phyloP scores from a whole-genome alignment of 345 rosid species.

The Eutrema heterophyllum region DNA sequence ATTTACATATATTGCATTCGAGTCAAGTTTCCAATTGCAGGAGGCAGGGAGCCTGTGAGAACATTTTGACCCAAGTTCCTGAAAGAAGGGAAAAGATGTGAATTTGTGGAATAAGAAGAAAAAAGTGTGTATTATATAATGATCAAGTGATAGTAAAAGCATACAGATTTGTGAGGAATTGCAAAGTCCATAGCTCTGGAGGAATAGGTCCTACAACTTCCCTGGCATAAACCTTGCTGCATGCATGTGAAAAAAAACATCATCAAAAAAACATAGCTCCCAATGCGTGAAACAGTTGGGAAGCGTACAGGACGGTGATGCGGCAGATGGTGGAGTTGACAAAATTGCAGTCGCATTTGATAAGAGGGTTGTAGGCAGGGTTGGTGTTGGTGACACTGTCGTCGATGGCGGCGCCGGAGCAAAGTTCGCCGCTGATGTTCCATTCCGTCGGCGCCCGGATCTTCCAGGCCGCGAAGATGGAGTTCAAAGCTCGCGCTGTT shows the following conservation, averaged over 20 bases:
- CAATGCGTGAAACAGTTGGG: neutral
- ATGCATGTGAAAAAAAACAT: neutral
- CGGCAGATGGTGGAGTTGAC: constrained; percentile 30
- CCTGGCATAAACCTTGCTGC: constrained; percentile 32
- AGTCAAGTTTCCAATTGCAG: constrained; percentile 29
- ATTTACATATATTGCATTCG: constrained; percentile 55
- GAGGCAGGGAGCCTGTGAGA: constrained; percentile 30
- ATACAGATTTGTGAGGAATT: constrained; percentile 31
- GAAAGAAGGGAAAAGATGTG: neutral
- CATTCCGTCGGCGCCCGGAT: constrained; percentile 12
- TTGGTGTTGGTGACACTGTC: neutral
- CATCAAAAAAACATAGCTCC: neutral
- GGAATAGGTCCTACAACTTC: constrained; percentile 30
- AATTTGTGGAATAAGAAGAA: too few relatives aligned
- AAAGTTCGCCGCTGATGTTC: constrained; percentile 55
- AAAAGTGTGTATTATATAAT: too few relatives aligned
- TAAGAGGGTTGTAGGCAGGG: constrained; percentile 37
- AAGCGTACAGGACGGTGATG: constrained; percentile 28
- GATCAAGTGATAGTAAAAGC: neutral
- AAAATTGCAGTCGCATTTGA: constrained; percentile 51
- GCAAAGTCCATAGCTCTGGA: constrained; percentile 31
- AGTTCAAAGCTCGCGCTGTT: constrained; percentile 21
- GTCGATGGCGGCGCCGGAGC: constrained; percentile 48
- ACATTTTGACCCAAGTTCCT: constrained; percentile 30
- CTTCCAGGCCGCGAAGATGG: constrained; percentile 30